These are phyloP conservation scores for Penicillium palitans DNA, from an alignment of 2,329 filamentous ascomycete genomes.

Conservation along the genomic window DNA sequence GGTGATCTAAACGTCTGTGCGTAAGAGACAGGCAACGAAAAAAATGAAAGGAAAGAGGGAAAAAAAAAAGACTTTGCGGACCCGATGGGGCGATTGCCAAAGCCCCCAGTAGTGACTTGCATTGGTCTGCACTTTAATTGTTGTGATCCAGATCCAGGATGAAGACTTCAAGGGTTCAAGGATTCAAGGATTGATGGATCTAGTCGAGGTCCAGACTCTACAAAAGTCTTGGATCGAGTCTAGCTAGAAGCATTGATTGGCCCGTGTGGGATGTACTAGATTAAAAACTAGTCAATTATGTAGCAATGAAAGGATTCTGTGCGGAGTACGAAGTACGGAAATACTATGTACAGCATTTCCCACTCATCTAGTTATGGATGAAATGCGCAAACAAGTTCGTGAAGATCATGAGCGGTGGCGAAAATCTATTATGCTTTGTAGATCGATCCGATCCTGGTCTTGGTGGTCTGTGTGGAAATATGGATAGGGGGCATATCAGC, in stretches of 20 bases:
- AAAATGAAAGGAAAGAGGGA: background rate
- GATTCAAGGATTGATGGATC: background rate
- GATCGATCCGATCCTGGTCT: slow-evolving; percentile 6
- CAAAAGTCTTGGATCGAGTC: background rate
- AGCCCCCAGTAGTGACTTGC: slow-evolving; percentile 1
- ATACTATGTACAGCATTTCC: background rate
- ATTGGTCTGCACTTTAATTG: slow-evolving; percentile 6
- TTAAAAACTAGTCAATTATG: background rate
- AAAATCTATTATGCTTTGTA: slow-evolving; percentile 2
- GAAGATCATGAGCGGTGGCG: slow-evolving; percentile 3
- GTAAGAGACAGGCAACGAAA: background rate
- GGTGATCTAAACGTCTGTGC: slow-evolving; percentile 10
- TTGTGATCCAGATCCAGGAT: background rate
- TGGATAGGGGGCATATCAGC: background rate
- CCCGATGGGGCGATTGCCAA: background rate
- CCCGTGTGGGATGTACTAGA: background rate
- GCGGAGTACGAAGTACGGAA: background rate
- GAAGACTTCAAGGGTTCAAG: background rate
- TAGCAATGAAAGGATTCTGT: background rate
- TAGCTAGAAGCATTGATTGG: background rate
- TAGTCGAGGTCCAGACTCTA: background rate
- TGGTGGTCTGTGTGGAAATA: slow-evolving; percentile 1
- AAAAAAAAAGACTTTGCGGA: background rate
- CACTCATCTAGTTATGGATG: background rate
- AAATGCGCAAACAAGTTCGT: background rate